Base-by-base conservation (phyloP, 352 stramenopile species). In the Globisporangium rhizosaccharum region DNA sequence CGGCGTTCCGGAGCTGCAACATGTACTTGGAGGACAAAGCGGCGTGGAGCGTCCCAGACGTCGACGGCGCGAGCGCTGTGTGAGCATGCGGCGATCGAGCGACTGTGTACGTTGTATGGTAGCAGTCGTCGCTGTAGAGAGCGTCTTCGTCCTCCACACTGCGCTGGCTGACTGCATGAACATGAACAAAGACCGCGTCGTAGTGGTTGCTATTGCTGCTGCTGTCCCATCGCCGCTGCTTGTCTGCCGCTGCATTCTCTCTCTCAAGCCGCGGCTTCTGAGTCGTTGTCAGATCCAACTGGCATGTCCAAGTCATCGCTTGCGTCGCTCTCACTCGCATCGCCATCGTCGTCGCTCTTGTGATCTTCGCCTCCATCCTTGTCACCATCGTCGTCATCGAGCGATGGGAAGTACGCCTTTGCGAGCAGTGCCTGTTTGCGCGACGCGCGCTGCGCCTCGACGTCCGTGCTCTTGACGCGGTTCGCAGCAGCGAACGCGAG, bases 11-110 rank as follows among this genome's bases (percentile, higher is more conserved):
- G 46, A 89, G 78, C 67, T 89, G 79, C 67, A 93, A 93, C 68
- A 91, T 93, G 82, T 93, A 83, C 56, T 60, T 93, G 7, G 84
- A 93, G 58, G 75, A 90, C 51, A 89, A 90, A 57, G 48, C 67
- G 5, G 59, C 50, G 44, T 93, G 83, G 82, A 66, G 51, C 36
- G 23, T 33, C 3, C 26, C 61, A 5, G 62, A 67, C 3, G 67
- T 70, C 12, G 55, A 57, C 41, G 49, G 41, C 36, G 48, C 46
- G 23, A 42, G 65, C 28, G 69, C 63, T 15, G 63, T 83, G 11
- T 83, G 60, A 75, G 4, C 3, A 0, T 0, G 28, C 1, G 9
- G 33, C 33, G 3, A 9, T 0, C 33, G 7, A 3, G 33, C 33
- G 33, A 39, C 33, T 12, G 4, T 3, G 28, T 33, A 11, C 33